Conservation (phyloP, 805 yeast genomes). For the Monosporozyma siamensis region DNA sequence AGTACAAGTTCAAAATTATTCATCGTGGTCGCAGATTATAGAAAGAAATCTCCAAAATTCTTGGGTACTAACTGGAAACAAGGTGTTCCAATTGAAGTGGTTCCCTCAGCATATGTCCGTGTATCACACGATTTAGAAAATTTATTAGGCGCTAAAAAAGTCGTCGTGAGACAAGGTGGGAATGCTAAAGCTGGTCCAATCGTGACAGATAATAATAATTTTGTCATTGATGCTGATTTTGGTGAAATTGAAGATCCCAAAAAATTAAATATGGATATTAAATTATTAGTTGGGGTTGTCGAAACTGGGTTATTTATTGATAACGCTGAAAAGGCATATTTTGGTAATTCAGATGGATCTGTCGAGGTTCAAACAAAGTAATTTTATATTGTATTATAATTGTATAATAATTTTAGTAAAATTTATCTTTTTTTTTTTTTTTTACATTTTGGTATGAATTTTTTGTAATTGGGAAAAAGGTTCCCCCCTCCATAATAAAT, state of each 20-base stretch:
- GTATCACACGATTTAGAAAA: slow-evolving; percentile 52
- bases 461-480: too few relatives aligned
- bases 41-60: slow-evolving; percentile 59
- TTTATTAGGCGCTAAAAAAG: slow-evolving; percentile 43
- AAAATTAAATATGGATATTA: slow-evolving; percentile 55
- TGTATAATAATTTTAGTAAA: slow-evolving; percentile 13
- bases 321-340: slow-evolving; percentile 68
- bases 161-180: slow-evolving; percentile 71
- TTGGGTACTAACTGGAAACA: slow-evolving; percentile 78
- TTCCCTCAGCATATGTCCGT: slow-evolving; percentile 77
- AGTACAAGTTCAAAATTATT: slow-evolving; percentile 71
- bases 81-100: slow-evolving; percentile 94
- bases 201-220: slow-evolving; percentile 91
- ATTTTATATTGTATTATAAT: too few relatives aligned
- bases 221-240: slow-evolving; percentile 86
- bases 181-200: slow-evolving; percentile 94
- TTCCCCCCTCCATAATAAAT: too few relatives aligned
- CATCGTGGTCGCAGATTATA: slow-evolving; percentile 83
- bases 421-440: neutral
- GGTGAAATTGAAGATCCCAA: slow-evolving; percentile 54
- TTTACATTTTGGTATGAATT: too few relatives aligned
- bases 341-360: slow-evolving; percentile 77
- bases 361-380: slow-evolving; percentile 30
- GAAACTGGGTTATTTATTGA: slow-evolving; percentile 86
- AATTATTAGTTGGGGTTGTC: slow-evolving; percentile 81